phyloP scores from a whole-genome alignment of 106 monocot genomes.

The Dendrobium officinale region DNA sequence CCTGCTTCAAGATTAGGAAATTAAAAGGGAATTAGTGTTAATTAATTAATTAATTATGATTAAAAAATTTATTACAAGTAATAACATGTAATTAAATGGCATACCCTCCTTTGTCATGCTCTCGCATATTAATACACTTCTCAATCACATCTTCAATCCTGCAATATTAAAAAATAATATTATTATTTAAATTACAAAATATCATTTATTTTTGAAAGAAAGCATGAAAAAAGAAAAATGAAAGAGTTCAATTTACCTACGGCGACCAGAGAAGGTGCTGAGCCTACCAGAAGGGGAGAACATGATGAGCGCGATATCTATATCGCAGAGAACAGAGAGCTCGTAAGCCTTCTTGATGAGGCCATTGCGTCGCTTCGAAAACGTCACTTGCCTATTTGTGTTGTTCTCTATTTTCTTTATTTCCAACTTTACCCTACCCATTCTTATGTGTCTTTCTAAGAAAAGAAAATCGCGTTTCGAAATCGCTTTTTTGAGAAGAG shows the following conservation, averaged over 20 bases:
- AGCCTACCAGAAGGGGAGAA: slow-evolving; percentile 82
- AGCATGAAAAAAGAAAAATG: neutral
- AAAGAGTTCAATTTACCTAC: slow-evolving; percentile 25
- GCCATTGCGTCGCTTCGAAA: slow-evolving; percentile 83
- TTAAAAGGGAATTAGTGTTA: neutral
- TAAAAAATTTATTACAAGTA: neutral
- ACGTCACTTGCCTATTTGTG: slow-evolving; percentile 81
- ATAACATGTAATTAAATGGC: neutral
- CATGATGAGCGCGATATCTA: slow-evolving; percentile 81
- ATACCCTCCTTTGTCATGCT: slow-evolving; percentile 53
- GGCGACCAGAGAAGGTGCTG: slow-evolving; percentile 77
- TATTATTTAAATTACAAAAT: neutral
- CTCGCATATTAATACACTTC: slow-evolving; percentile 41
- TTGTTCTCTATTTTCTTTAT: slow-evolving; percentile 85
- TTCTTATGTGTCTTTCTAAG: slow-evolving; percentile 10
- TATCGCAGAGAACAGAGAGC: slow-evolving; percentile 89
- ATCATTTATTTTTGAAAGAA: neutral
- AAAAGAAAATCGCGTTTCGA: neutral
- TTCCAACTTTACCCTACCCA: slow-evolving; percentile 81
- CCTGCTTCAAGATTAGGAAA: slow-evolving; percentile 13
- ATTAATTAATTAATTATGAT: neutral
- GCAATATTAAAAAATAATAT: neutral
- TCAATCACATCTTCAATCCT: slow-evolving; percentile 63
- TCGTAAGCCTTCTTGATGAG: slow-evolving; percentile 96
- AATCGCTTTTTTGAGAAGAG: neutral